Conservation (phyloP, 2,329 filamentous ascomycete genomes). For the Stagonosporopsis rhizophila region DNA sequence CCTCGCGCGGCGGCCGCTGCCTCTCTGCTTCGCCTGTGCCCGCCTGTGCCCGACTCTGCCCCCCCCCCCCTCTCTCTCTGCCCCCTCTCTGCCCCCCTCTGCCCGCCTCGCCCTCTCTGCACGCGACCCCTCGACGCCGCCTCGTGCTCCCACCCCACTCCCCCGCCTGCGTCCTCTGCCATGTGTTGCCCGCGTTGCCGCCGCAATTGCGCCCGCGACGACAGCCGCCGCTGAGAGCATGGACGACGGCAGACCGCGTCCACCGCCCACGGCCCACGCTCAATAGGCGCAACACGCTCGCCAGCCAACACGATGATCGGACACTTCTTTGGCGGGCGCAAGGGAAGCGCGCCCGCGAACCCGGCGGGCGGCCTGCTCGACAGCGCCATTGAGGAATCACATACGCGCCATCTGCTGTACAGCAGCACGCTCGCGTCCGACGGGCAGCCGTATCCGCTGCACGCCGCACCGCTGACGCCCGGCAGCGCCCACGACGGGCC, state of each 20-base stretch:
- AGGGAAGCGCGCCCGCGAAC: constrained; percentile 26
- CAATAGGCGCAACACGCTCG: too few species aligned
- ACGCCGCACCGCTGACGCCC: constrained; percentile 36
- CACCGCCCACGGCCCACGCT: too few species aligned
- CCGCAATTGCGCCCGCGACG: constrained; percentile 1
- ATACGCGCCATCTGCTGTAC: constrained; percentile 52
- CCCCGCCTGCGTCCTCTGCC: constrained; percentile 1
- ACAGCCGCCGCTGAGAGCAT: constrained; percentile 13
- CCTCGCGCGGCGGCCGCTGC: too few species aligned
- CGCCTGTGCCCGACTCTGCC: not conserved
- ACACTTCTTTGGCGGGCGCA: constrained; percentile 49
- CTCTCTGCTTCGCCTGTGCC: too few species aligned
- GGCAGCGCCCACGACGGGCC: constrained; percentile 47
- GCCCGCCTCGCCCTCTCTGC: too few species aligned
- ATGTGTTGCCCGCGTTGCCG: constrained; percentile 6
- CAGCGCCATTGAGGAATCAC: constrained; percentile 50
- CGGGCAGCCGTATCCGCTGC: constrained; percentile 46
- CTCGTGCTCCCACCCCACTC: not conserved
- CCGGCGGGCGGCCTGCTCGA: constrained; percentile 37
- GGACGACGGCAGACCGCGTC: constrained; percentile 10
- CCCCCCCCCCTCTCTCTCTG: not conserved
- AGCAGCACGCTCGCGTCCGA: constrained; percentile 46
- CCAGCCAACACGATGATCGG: constrained; percentile 42
- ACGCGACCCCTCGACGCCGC: too few species aligned
- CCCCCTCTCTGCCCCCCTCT: too few species aligned